A percentile compares a stretch with the other conserved stretches of the same genome.
Evolutionary conservation across 78 protist genomes (phyloP).

Genomic region (Pelomyxa schiedti): DNA sequence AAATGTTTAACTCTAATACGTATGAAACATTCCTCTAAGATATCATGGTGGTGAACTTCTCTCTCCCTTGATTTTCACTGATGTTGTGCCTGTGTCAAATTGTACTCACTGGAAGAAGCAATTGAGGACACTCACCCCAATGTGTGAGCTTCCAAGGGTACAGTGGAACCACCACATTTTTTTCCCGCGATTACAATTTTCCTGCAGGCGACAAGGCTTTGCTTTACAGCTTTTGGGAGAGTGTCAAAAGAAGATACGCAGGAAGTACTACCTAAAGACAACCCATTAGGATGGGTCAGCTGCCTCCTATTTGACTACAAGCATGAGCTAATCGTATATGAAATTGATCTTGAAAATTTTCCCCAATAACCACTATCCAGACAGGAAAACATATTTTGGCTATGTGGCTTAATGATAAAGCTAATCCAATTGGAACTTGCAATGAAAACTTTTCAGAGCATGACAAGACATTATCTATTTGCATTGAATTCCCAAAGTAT

Average conservation of each 20-base stretch:
- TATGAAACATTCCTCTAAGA: no score
- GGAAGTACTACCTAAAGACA: no score
- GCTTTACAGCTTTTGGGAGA: no score
- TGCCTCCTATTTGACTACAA: slow-evolving; percentile 30
- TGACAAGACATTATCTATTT: no score
- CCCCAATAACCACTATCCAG: neutral
- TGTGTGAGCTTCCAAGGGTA: no score
- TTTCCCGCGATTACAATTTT: no score
- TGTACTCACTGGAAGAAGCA: neutral
- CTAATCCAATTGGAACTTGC: slow-evolving; percentile 54
- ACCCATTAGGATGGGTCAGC: slow-evolving; percentile 43
- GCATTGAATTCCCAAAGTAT: slow-evolving; percentile 31
- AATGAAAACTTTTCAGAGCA: no score
- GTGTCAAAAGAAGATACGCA: no score
- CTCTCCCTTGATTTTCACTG: neutral
- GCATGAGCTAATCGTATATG: slow-evolving; percentile 18
- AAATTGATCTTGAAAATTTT: neutral
- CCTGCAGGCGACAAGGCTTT: no score
- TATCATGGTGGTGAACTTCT: neutral
- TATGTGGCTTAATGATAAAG: slow-evolving; percentile 46
- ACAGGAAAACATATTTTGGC: slow-evolving; percentile 3
- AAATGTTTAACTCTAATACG: no score
- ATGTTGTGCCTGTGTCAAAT: neutral
- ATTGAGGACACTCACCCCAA: no score
- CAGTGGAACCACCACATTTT: no score